These are phyloP conservation scores for Sophora flavescens DNA, from an alignment of 306 rosid genomes.

Conservation along the genomic window DNA sequence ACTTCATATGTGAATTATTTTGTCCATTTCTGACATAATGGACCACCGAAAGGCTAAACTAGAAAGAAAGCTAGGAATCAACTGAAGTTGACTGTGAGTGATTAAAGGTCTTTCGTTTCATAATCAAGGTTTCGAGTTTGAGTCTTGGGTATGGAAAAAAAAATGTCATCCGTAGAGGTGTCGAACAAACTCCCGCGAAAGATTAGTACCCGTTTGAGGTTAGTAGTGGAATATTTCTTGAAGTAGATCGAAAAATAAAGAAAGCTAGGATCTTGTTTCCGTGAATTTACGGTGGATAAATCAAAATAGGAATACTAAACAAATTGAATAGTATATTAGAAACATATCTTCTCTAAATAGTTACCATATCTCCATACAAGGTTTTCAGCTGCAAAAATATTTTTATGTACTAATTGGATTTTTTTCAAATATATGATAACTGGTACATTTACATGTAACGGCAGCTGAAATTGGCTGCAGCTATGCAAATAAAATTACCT, in stretches of 20 bases:
- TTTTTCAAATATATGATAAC: neutral
- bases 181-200: too few species aligned
- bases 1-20: conserved; percentile 44
- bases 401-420: neutral
- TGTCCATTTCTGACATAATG: conserved; percentile 37
- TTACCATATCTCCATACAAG: neutral
- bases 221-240: too few species aligned
- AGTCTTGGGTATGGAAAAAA: too few species aligned
- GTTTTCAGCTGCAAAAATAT: neutral
- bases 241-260: too few species aligned
- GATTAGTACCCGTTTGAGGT: too few species aligned
- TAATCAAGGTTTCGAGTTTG: too few species aligned
- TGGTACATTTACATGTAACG: neutral
- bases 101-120: too few species aligned
- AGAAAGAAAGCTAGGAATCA: conserved; percentile 18
- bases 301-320: conserved; percentile 5
- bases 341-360: conserved; percentile 28
- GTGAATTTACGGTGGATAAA: conserved; percentile 46
- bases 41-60: conserved; percentile 56
- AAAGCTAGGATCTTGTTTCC: conserved; percentile 23
- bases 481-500: neutral
- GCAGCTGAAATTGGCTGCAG: neutral
- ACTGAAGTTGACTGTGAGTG: too few species aligned
- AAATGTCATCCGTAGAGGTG: too few species aligned
- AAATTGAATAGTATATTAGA: neutral